A percentile compares a stretch with the other conserved stretches of the same genome.
phyloP scores from a whole-genome alignment of 305 asterid species.

The Fraxinus dipetala region DNA sequence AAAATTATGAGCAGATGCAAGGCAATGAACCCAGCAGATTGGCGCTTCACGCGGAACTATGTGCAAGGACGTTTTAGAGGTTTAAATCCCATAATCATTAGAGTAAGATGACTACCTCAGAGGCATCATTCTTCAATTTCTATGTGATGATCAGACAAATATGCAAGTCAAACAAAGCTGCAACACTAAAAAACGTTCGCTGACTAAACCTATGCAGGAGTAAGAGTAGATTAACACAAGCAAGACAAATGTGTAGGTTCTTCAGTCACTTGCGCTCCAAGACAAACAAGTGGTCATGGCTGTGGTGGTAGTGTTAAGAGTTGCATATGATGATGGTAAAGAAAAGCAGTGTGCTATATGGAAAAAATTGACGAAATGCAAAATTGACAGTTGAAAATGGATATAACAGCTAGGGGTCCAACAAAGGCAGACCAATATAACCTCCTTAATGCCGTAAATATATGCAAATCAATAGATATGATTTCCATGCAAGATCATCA shows the following conservation, averaged over 20 bases:
- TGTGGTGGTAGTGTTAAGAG: background rate
- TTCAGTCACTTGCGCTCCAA: background rate
- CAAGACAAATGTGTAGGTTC: background rate
- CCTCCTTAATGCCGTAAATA: slow-evolving; percentile 13
- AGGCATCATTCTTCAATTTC: background rate
- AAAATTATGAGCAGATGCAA: background rate
- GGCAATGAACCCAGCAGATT: background rate
- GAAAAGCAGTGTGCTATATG: background rate
- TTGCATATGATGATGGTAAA: background rate
- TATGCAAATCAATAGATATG: slow-evolving; percentile 11
- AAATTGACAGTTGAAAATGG: background rate
- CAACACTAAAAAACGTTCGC: background rate
- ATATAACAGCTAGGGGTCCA: background rate
- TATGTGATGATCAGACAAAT: background rate
- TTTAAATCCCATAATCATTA: background rate
- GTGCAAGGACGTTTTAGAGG: slow-evolving; percentile 1
- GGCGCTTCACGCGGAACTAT: background rate
- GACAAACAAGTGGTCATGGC: background rate
- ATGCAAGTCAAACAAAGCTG: background rate
- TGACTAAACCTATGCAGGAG: background rate
- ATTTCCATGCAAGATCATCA: slow-evolving; percentile 22
- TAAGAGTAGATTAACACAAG: background rate
- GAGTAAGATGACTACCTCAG: background rate
- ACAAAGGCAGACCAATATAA: background rate
- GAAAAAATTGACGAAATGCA: background rate